Percentiles rank a stretch among this genome's conserved stretches.
These are phyloP conservation scores for Yarrowia divulgata DNA, from an alignment of 805 yeast genomes.

Conservation along the genomic window DNA sequence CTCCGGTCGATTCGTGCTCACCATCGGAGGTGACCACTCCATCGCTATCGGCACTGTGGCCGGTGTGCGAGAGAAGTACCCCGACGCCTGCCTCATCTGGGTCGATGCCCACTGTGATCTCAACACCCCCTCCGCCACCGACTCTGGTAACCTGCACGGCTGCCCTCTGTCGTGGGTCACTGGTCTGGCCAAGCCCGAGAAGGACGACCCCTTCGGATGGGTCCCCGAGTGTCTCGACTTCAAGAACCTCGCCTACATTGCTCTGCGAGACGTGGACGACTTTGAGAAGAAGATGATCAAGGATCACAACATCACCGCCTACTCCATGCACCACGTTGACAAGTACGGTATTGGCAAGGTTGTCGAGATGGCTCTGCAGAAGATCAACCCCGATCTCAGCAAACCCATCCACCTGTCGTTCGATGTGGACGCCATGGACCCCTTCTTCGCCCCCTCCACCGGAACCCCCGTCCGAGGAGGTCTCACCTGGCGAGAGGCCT, in stretches of 20 bases:
- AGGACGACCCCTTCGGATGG: constrained; percentile 77
- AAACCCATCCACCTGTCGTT: constrained; percentile 88
- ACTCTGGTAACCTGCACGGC: constrained; percentile 92
- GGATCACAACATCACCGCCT: constrained; percentile 79
- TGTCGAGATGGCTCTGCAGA: constrained; percentile 85
- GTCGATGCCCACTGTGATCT: constrained; percentile 98
- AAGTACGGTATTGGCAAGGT: constrained; percentile 91
- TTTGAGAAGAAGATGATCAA: constrained; percentile 80
- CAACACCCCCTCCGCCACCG: constrained; percentile 84
- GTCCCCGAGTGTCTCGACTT: constrained; percentile 71
- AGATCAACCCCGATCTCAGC: constrained; percentile 72
- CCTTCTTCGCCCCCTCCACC: constrained; percentile 92
- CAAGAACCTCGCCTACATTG: constrained; percentile 85
- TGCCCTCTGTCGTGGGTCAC: constrained; percentile 92
- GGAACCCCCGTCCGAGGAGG: constrained; percentile 99
- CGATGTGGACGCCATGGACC: constrained; percentile 97
- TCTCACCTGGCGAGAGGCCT: constrained; percentile 89
- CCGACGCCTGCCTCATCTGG: constrained; percentile 92
- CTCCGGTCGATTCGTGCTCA: constrained; percentile 68
- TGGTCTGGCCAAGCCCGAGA: constrained; percentile 64
- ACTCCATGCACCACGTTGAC: constrained; percentile 95
- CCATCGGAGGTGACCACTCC: constrained; percentile 97
- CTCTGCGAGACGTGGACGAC: constrained; percentile 89
- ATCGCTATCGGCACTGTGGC: constrained; percentile 92
- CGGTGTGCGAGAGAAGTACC: constrained; percentile 78